Evolutionary conservation across 2,329 filamentous ascomycete genomes (phyloP), one percentile per base, ranked within the genome.

Genomic region (Phyllosticta paracitricarpa): DNA sequence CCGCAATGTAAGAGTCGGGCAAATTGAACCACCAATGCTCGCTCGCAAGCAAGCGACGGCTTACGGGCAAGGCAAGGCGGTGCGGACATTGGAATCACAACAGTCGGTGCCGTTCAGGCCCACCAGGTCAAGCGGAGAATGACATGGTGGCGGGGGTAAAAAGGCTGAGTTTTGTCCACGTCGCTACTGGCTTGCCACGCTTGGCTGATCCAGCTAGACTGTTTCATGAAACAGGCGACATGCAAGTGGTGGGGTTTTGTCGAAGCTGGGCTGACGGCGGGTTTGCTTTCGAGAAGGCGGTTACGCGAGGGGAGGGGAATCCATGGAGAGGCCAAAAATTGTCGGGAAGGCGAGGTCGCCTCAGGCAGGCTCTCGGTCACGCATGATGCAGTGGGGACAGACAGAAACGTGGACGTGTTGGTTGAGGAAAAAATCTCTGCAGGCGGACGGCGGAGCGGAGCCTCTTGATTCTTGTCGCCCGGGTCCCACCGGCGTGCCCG

Each of bases 391-490:
- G 33, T 40, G 33, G 33, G 14, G 33, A 40, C 33, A 12, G 33
- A 40, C 33, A 14, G 33, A 40, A 40, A 40, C 33, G 33, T 40
- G 33, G 33, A 40, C 33, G 10, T 40, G 26, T 26, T 33, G 51
- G 59, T 56, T 61, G 54, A 61, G 54, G 33, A 54, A 61, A 61
- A 61, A 60, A 55, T 61, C 56, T 61, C 60, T 61, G 60, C 60
- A 56, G 55, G 60, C 60, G 51, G 55, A 40, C 59, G 25, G 60
- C 60, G 60, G 60, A 58, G 60, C 60, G 60, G 60, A 61, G 60
- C 56, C 53, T 51, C 48, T 26, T 54, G 56, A 55, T 54, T 57
- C 53, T 61, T 61, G 57, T 57, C 55, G 54, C 52, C 54, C 59
- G 26, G 51, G 59, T 54, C 55, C 59, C 59, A 61, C 58, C 58